Evolutionary conservation across 2,329 filamentous ascomycete genomes (phyloP).

Genomic region (Penicillium fuscoglaucum): DNA sequence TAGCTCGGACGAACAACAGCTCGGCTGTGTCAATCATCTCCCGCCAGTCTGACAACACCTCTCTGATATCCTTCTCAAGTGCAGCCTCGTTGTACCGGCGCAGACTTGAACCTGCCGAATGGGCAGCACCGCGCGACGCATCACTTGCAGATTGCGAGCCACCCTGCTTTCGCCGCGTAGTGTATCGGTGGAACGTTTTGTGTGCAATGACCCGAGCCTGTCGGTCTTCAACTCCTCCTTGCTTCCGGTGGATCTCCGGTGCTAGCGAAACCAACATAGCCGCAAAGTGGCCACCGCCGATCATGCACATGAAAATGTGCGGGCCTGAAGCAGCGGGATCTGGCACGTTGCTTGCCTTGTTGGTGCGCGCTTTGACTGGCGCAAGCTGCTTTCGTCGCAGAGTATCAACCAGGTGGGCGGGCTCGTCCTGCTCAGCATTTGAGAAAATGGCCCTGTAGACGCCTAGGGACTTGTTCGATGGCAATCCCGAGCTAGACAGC

Average conservation of each 20-base stretch:
- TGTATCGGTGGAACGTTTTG: constrained; percentile 98
- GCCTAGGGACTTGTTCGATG: constrained; percentile 76
- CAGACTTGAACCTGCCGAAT: constrained; percentile 87
- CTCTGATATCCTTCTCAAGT: constrained; percentile 81
- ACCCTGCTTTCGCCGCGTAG: constrained; percentile 92
- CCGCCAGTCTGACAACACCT: constrained; percentile 81
- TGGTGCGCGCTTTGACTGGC: constrained; percentile 52
- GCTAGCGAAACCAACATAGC: constrained; percentile 91
- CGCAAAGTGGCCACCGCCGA: constrained; percentile 95
- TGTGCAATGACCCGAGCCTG: constrained; percentile 88
- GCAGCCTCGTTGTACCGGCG: constrained; percentile 94
- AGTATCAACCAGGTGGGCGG: constrained; percentile 63
- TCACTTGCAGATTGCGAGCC: constrained; percentile 93
- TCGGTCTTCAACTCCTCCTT: constrained; percentile 70
- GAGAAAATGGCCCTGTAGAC: constrained; percentile 83
- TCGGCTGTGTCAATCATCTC: constrained; percentile 79
- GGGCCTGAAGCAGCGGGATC: constrained; percentile 60
- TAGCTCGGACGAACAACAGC: constrained; percentile 84
- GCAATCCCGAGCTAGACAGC: constrained; percentile 75
- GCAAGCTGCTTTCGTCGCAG: constrained; percentile 75
- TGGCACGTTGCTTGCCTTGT: constrained; percentile 37
- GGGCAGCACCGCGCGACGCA: constrained; percentile 86
- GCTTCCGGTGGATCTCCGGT: constrained; percentile 72
- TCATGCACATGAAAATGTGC: constrained; percentile 97
- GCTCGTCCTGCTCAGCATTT: constrained; percentile 66